phyloP scores from a whole-genome alignment of 306 rosid genomes.

The Rosa lucieae region DNA sequence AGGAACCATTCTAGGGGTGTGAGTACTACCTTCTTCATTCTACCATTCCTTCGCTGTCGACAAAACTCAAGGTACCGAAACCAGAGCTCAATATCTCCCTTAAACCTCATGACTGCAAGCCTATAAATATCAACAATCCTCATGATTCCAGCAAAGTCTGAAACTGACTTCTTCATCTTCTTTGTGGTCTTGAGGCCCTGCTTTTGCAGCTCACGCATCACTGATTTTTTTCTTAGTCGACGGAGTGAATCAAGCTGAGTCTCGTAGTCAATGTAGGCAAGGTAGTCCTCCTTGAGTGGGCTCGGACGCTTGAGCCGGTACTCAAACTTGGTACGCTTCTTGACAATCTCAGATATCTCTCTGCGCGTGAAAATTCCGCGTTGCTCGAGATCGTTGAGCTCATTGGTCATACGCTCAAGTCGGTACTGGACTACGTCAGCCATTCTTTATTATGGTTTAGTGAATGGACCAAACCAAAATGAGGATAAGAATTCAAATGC shows the following conservation, averaged over 20 bases:
- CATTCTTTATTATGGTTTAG: conserved; percentile 25
- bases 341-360: conserved; percentile 56
- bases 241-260: conserved; percentile 51
- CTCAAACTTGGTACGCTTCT: conserved; percentile 62
- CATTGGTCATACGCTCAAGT: conserved; percentile 55
- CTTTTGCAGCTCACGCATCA: conserved; percentile 32
- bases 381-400: conserved; percentile 56
- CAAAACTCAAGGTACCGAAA: conserved; percentile 77
- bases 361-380: conserved; percentile 47
- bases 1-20: neutral
- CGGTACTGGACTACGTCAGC: conserved; percentile 66
- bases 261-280: conserved; percentile 54
- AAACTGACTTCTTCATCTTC: conserved; percentile 41
- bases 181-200: conserved; percentile 30
- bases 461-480: neutral
- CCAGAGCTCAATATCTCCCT: conserved; percentile 61
- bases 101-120: conserved; percentile 43
- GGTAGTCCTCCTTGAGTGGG: conserved; percentile 57
- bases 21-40: conserved; percentile 71
- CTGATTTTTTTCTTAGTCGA: conserved; percentile 43
- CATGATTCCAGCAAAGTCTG: conserved; percentile 42
- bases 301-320: conserved; percentile 57
- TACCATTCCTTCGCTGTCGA: conserved; percentile 55
- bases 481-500: neutral
- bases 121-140: conserved; percentile 47